Evolutionary conservation across 2,329 filamentous ascomycete genomes (phyloP), one percentile per base, ranked within the genome.

Genomic region (Ophiostoma ulmi): DNA sequence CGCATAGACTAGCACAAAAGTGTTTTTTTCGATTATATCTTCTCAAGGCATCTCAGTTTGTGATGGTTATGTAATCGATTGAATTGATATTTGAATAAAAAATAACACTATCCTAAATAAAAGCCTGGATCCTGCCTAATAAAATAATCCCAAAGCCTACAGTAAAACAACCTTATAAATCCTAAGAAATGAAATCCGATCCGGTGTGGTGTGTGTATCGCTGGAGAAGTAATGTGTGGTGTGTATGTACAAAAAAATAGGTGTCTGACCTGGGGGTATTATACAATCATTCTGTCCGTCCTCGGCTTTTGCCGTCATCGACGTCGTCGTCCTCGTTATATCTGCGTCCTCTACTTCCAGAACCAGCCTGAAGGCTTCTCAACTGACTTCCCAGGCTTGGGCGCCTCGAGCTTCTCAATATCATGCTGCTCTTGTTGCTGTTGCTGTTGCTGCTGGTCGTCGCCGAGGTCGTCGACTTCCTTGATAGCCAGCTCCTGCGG

Each of bases 321-420:
- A 13, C 61, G 17, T n/a, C 61, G n/a, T 31, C 52, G 10, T 38
- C 61, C 6, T 64, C 61, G 10, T 38, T 8, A 38, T 38, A 36
- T 38, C 5, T n/a, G 35, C 35, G 1, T 22, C 11, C n/a, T n/a
- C 38, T 68, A 81, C 73, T 80, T 81, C 80, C 80, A 81, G 58
- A 82, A 81, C 80, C 81, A 82, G 3, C 80, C 78, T 11, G 76
- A 72, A 55, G 78, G 77, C 61, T 78, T 76, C 26, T 31, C 31
- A 69, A 64, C 65, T 7, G 5, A 13, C 52, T 41, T 14, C n/a
- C 52, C 26, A 26, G 11, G 35, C 10, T 7, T 64, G 31, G 2
- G 14, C 65, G 39, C 7, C 14, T 58, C 68, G 11, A 31, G 26
- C 31, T 48, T 68, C 39, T 55, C 38, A 44, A 17, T 13, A 6